Base-by-base conservation (phyloP, 768 basidiomycete genomes). In the Vishniacozyma victoriae region DNA sequence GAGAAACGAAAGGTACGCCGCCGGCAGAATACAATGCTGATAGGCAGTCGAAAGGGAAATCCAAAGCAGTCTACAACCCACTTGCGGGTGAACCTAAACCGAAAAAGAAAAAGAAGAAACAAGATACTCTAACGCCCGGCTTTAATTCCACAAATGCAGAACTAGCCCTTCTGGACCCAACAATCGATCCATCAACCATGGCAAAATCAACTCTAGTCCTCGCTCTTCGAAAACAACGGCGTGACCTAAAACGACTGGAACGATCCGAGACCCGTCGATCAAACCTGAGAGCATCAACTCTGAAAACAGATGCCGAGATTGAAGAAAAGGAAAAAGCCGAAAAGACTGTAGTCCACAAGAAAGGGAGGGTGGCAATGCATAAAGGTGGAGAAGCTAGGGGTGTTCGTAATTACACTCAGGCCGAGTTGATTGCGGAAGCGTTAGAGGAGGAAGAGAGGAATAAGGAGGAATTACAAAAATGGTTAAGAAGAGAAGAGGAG, bases 361-460 rank as follows among this genome's bases (percentile, higher is more conserved):
- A 51, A 42, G 62, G 61, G 1, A 43, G 61, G 31, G 53, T 44
- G 46, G 57, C 66, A 5, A 41, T 46, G 25, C 61, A 65, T 45
- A 57, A 61, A 42, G 55, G 50, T n/a, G 59, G 59, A 12, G 57
- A 63, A 42, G 41, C 53, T 3, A 47, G 64, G n/a, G 55, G 53
- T 3, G 39, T 50, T 15, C 14, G 56, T 33, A 46, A 29, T 6
- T 60, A 67, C 48, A 67, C 64, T 7, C 70, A 71, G 54, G 60
- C 54, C 36, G 67, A 71, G 35, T 51, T 67, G 18, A 69, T 71
- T 48, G 67, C 62, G 13, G 54, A 51, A 26, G 70, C 70, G 3
- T 46, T 71, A 42, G 62, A 69, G 38, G 55, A 59, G 35, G 70
- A 71, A 46, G 67, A 69, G 52, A 45, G 55, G 44, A 71, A 71